Evolutionary conservation across 2,329 filamentous ascomycete genomes (phyloP).

Genomic region (Lachnellula willkommii): DNA sequence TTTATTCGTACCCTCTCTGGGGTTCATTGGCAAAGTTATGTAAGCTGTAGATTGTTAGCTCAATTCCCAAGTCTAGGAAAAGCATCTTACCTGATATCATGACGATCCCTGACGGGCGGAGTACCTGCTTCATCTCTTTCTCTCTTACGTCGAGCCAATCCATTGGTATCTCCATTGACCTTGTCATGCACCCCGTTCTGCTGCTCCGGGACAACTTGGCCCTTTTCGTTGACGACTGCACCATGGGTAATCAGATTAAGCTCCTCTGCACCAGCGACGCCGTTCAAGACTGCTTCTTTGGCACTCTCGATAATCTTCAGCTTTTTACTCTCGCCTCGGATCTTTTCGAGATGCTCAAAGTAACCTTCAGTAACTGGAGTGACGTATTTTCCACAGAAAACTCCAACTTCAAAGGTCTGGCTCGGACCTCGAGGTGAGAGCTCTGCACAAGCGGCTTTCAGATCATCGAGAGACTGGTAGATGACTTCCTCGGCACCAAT

Average conservation of each 20-base stretch:
- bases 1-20: slow-evolving; percentile 24
- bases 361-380: slow-evolving; percentile 76
- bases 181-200: slow-evolving; percentile 10
- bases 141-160: slow-evolving; percentile 22
- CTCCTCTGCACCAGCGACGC: slow-evolving; percentile 54
- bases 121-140: slow-evolving; percentile 26
- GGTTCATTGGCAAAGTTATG: slow-evolving; percentile 30
- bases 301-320: slow-evolving; percentile 61
- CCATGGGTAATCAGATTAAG: slow-evolving; percentile 59
- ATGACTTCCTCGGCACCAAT: slow-evolving; percentile 74
- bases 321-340: slow-evolving; percentile 66
- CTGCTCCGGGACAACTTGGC: slow-evolving; percentile 48
- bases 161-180: slow-evolving; percentile 19
- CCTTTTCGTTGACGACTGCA: slow-evolving; percentile 49
- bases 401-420: slow-evolving; percentile 78
- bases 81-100: slow-evolving; percentile 30
- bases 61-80: background rate
- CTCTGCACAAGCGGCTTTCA: slow-evolving; percentile 74
- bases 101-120: slow-evolving; percentile 30
- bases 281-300: slow-evolving; percentile 58
- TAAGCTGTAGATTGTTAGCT: slow-evolving; percentile 15
- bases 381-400: slow-evolving; percentile 84
- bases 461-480: slow-evolving; percentile 69
- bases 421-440: slow-evolving; percentile 55
- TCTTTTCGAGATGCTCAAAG: slow-evolving; percentile 70